These are phyloP conservation scores for Chloropicon primus DNA, from an alignment of 139 green algal species.

Conservation along the genomic window DNA sequence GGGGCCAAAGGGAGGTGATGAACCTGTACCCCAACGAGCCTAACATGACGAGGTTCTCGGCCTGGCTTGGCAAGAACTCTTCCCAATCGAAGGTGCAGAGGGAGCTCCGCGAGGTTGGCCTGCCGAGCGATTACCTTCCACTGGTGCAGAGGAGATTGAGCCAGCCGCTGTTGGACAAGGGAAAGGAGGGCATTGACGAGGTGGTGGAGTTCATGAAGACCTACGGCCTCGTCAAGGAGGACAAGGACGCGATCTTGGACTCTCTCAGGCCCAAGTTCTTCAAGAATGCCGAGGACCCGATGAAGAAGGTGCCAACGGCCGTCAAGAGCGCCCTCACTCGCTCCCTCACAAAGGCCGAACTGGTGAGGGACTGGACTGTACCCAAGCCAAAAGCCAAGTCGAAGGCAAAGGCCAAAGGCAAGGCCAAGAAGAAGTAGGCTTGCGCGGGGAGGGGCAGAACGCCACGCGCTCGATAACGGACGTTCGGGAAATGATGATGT, in stretches of 20 bases:
- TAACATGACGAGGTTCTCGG: conserved; percentile 67
- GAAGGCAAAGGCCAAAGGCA: not conserved
- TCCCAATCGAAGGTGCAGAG: conserved; percentile 70
- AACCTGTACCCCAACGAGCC: conserved; percentile 36
- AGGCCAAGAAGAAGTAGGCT: not conserved
- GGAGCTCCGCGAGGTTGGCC: conserved; percentile 71
- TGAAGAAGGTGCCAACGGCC: conserved; percentile 47
- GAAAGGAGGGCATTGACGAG: conserved; percentile 47
- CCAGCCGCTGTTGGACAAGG: conserved; percentile 28
- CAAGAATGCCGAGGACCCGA: conserved; percentile 63
- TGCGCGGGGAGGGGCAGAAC: too few relatives aligned
- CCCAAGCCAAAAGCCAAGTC: not conserved
- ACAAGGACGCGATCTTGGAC: conserved; percentile 51
- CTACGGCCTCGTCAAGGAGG: conserved; percentile 41
- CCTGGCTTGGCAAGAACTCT: conserved; percentile 82
- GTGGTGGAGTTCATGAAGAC: conserved; percentile 42
- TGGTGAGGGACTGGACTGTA: not conserved
- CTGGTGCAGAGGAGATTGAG: conserved; percentile 41
- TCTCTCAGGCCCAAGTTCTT: conserved; percentile 81
- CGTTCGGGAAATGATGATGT: too few relatives aligned
- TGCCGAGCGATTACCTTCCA: conserved; percentile 66
- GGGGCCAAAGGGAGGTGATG: conserved; percentile 50
- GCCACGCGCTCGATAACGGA: too few relatives aligned
- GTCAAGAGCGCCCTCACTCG: conserved; percentile 1
- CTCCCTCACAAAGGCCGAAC: not conserved